Evolutionary conservation across 345 rosid genomes (phyloP).

Genomic region (Melastoma malabathricum): DNA sequence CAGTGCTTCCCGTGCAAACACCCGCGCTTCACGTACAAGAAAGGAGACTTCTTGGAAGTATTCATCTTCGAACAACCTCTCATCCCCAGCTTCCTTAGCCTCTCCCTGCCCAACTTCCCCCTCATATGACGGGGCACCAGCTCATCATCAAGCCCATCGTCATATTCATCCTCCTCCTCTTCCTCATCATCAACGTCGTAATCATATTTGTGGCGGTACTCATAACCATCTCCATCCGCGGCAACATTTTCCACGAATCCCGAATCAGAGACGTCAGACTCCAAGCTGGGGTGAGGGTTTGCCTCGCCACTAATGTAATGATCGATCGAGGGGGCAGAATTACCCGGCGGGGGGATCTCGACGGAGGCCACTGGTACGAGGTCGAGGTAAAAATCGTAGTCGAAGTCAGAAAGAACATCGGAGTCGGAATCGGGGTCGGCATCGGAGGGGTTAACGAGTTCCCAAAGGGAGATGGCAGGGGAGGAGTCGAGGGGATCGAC

Average conservation of each 20-base stretch:
- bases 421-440: conserved; percentile 19
- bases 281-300: too few relatives aligned
- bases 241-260: too few relatives aligned
- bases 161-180: conserved; percentile 18
- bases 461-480: conserved; percentile 22
- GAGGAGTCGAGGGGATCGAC: conserved; percentile 1
- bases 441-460: conserved; percentile 25
- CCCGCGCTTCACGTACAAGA: conserved; percentile 20
- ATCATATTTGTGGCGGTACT: too few relatives aligned
- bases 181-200: conserved; percentile 15
- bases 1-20: conserved; percentile 24
- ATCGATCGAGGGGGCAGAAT: too few relatives aligned
- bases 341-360: too few relatives aligned
- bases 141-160: conserved; percentile 34
- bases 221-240: background rate
- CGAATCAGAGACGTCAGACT: too few relatives aligned
- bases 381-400: conserved; percentile 4
- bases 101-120: conserved; percentile 27
- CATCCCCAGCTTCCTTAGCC: conserved; percentile 38
- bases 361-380: background rate
- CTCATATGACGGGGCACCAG: conserved; percentile 22
- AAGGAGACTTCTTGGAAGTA: conserved; percentile 19
- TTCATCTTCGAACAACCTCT: conserved; percentile 23
- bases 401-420: background rate
- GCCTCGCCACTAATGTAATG: too few relatives aligned